These are phyloP conservation scores for Mucor irregularis DNA, from an alignment of 371 early-diverging fungal species.

Conservation along the genomic window DNA sequence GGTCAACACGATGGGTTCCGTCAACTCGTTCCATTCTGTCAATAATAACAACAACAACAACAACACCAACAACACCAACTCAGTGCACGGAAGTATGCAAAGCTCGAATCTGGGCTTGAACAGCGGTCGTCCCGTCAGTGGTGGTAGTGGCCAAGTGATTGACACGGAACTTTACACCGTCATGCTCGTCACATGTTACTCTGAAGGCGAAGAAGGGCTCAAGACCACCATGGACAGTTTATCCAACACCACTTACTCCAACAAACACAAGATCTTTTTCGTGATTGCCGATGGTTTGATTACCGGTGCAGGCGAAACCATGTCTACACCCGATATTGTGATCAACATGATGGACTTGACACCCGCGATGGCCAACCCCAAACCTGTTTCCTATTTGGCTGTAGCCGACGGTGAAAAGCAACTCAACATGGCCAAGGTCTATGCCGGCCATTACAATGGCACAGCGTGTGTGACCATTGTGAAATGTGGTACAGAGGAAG, in stretches of 20 bases:
- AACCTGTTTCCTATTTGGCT: slow-evolving; percentile 81
- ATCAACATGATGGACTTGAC: slow-evolving; percentile 61
- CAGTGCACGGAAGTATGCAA: slow-evolving; percentile 7
- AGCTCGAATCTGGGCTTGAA: slow-evolving; percentile 10
- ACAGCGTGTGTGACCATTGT: slow-evolving; percentile 85
- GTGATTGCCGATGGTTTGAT: slow-evolving; percentile 52
- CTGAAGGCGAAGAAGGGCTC: slow-evolving; percentile 77
- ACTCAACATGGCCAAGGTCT: slow-evolving; percentile 92
- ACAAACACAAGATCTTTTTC: slow-evolving; percentile 55
- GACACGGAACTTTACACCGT: slow-evolving; percentile 51
- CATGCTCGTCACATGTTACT: slow-evolving; percentile 75
- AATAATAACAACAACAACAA: slow-evolving; percentile 62
- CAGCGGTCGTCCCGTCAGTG: neutral
- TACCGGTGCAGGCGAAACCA: slow-evolving; percentile 34
- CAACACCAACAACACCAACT: slow-evolving; percentile 34
- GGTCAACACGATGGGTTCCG: slow-evolving; percentile 16
- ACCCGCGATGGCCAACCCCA: slow-evolving; percentile 55
- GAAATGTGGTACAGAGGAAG: slow-evolving; percentile 33
- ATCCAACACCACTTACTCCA: slow-evolving; percentile 65
- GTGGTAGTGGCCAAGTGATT: slow-evolving; percentile 33
- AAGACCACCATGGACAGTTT: slow-evolving; percentile 85
- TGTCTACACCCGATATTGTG: slow-evolving; percentile 70
- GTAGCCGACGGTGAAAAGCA: slow-evolving; percentile 91
- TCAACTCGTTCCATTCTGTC: slow-evolving; percentile 19
- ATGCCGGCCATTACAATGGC: slow-evolving; percentile 89